Percentiles rank a stretch among this genome's conserved stretches.
Evolutionary conservation across 2,329 filamentous ascomycete genomes (phyloP).

Genomic region (Aspergillus tubingensis): DNA sequence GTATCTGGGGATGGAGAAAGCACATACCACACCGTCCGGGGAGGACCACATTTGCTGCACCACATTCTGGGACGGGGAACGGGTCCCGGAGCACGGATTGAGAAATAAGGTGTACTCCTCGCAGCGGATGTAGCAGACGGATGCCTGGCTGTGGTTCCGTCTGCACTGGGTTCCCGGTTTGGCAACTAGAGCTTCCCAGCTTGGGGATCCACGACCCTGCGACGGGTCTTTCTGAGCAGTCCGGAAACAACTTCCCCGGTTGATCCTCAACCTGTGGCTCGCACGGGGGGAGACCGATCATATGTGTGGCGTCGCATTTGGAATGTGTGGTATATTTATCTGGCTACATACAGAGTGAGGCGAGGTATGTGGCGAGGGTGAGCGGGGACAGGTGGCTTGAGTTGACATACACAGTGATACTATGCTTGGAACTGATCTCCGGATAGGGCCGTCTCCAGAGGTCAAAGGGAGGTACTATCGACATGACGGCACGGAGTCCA

Average conservation of each 20-base stretch:
- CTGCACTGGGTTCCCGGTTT: slow-evolving; percentile 9
- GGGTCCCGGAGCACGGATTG: neutral
- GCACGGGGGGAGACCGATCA: neutral
- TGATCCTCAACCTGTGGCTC: neutral
- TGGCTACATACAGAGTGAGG: neutral
- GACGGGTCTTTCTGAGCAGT: neutral
- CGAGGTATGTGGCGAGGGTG: neutral
- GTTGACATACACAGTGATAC: neutral
- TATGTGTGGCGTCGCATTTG: neutral
- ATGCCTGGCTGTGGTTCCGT: neutral
- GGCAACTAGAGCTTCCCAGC: neutral
- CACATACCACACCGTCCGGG: neutral
- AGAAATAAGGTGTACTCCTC: slow-evolving; percentile 16
- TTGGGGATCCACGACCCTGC: neutral
- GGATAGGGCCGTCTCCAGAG: neutral
- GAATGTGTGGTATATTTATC: neutral
- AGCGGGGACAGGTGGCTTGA: neutral
- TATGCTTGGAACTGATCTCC: neutral
- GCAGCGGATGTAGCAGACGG: slow-evolving; percentile 16
- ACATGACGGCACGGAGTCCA: neutral
- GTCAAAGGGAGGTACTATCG: neutral
- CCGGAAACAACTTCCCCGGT: neutral
- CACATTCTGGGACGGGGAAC: neutral
- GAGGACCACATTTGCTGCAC: slow-evolving; percentile 1
- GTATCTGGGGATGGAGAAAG: neutral